Evolutionary conservation across 75 land plant species (phyloP).

Genomic region (Adiantum capillusveneris): DNA sequence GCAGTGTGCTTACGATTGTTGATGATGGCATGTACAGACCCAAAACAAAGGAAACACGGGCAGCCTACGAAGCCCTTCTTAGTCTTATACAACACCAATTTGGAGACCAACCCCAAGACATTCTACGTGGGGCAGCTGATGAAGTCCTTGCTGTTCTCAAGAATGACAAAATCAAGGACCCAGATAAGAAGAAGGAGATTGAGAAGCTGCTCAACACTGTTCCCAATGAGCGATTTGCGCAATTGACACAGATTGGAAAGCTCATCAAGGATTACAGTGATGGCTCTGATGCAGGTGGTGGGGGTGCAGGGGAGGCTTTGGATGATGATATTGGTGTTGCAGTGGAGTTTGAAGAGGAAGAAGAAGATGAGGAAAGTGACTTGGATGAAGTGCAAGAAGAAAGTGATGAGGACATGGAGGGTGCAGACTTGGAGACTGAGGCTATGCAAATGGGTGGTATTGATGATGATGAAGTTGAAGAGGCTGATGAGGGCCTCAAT

Average conservation of each 20-base stretch:
- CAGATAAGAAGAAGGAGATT: conserved; percentile 95
- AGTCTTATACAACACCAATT: conserved; percentile 85
- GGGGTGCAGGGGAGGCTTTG: conserved; percentile 46
- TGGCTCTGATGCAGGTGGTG: conserved; percentile 36
- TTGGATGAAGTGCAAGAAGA: conserved; percentile 79
- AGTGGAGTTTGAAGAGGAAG: conserved; percentile 91
- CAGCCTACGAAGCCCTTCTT: conserved; percentile 89
- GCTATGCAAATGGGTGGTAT: conserved; percentile 93
- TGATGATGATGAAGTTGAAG: conserved; percentile 81
- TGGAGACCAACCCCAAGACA: conserved; percentile 89
- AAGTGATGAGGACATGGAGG: conserved; percentile 52
- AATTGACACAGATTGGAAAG: conserved; percentile 74
- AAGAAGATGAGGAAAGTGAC: conserved; percentile 88
- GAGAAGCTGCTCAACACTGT: conserved; percentile 80
- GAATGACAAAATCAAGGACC: conserved; percentile 77
- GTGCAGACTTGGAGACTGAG: conserved; percentile 38
- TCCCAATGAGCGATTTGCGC: conserved; percentile 52
- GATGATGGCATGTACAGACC: conserved; percentile 83
- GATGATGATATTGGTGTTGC: conserved; percentile 95
- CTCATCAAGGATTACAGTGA: conserved; percentile 85
- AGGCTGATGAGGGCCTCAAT: conserved; percentile 73
- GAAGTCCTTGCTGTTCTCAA: conserved; percentile 80
- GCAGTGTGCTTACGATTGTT: conserved; percentile 60
- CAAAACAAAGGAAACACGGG: conserved; percentile 84
- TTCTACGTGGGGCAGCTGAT: conserved; percentile 82